Percentiles rank a stretch among this genome's conserved stretches.
These are phyloP conservation scores for Kluyveromyces wickerhamii DNA, from an alignment of 805 yeast species.

Conservation along the genomic window DNA sequence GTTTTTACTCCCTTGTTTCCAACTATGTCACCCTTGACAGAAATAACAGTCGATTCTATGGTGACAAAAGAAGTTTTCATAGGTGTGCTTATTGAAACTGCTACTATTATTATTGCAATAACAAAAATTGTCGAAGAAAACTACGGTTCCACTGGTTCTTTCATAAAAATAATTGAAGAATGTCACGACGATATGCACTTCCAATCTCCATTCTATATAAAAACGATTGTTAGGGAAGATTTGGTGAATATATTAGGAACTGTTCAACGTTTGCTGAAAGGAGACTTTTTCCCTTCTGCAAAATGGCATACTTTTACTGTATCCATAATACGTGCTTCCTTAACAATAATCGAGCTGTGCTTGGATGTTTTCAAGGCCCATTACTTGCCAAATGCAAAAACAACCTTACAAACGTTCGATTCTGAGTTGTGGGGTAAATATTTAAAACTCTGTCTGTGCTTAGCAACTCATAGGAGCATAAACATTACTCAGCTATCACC, in stretches of 20 bases:
- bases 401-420: constrained; percentile 45
- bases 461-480: constrained; percentile 61
- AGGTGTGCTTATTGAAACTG: constrained; percentile 64
- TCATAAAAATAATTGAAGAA: constrained; percentile 32
- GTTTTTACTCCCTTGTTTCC: constrained; percentile 67
- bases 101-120: constrained; percentile 50
- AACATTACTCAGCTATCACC: constrained; percentile 62
- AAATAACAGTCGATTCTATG: constrained; percentile 61
- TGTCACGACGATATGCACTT: constrained; percentile 35
- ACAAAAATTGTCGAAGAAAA: constrained; percentile 41
- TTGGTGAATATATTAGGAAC: constrained; percentile 38
- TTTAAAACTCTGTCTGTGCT: constrained; percentile 45
- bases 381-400: constrained; percentile 44
- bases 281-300: constrained; percentile 54
- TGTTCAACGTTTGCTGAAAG: constrained; percentile 42
- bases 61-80: constrained; percentile 62
- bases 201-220: constrained; percentile 35
- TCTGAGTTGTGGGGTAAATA: constrained; percentile 62
- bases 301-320: constrained; percentile 70
- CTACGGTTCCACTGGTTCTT: constrained; percentile 37
- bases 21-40: constrained; percentile 52
- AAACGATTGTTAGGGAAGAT: constrained; percentile 36
- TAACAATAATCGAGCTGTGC: constrained; percentile 46
- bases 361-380: constrained; percentile 41
- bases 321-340: constrained; percentile 46